Base-by-base conservation (phyloP, 1,284 basidiomycete genomes). In the Malassezia pachydermatis region DNA sequence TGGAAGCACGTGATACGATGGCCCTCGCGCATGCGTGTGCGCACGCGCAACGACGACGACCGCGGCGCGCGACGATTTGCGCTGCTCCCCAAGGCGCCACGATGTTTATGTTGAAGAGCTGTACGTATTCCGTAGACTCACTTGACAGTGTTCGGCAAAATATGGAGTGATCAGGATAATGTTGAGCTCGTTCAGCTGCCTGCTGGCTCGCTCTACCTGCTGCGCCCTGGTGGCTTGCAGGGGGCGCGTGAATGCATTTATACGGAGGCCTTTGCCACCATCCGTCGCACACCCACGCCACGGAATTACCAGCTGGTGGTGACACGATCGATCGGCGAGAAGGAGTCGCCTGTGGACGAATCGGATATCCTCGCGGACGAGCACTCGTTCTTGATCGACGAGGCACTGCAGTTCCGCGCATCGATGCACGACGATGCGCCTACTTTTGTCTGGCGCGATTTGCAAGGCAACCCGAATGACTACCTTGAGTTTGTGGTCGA, bases 241-340 rank as follows among this genome's bases (percentile, higher is more conserved):
- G 85, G 87, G 32, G 84, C 84, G 10, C 77, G 89, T 62, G 92
- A 96, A 77, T 98, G 94, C 87, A 94, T 98, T 77, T 99, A 88
- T 74, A 88, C 88, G 62, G 88, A 94, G 65, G 90, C 90, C 7
- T 88, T 94, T 74, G 84, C 86, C 10, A 90, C 89, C 17, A 85
- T 99, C 65, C 82, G 94, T 51, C 81, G 90, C 19, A 78, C 75
- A 14, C 80, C 84, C 0, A 74, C 86, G 45, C 86, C 89, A 46
- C 84, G 84, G 75, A 83, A 92, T 67, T 99, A 92, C 70, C 59
- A 96, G 73, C 80, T 99, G n/a, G 90, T 95, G 7, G 81, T 95
- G 47, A 94, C 89, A 11, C 79, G 89, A 55, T 88, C 92, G 0
- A 95, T 86, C 67, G 88, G 94, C 60, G 88, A 95, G 55, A 90